phyloP scores from a whole-genome alignment of 306 rosid species.

The Pterocarpus santalinus region DNA sequence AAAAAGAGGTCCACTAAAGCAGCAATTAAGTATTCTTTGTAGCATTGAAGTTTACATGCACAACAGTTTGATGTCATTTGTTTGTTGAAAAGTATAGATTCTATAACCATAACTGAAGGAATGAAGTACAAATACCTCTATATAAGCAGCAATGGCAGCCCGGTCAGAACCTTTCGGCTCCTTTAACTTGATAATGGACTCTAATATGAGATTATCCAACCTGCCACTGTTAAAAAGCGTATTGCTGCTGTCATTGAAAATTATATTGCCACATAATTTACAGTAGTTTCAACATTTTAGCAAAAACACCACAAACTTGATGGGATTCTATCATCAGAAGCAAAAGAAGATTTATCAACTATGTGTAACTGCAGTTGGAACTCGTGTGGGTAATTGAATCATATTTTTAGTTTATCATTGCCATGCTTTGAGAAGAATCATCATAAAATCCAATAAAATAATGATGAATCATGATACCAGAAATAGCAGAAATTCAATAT shows the following conservation, averaged over 20 bases:
- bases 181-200: constrained; percentile 80
- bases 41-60: constrained; percentile 30
- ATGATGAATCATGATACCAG: constrained; percentile 15
- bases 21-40: constrained; percentile 30
- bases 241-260: constrained; percentile 37
- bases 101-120: constrained; percentile 20
- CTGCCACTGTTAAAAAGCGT: constrained; percentile 59
- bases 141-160: constrained; percentile 78
- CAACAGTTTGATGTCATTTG: constrained; percentile 42
- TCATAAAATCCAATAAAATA: constrained; percentile 31
- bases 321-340: constrained; percentile 13
- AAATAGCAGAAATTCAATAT: not conserved
- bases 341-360: constrained; percentile 21
- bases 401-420: constrained; percentile 24
- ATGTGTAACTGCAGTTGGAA: constrained; percentile 16
- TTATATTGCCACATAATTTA: constrained; percentile 27
- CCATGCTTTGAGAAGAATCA: constrained; percentile 34
- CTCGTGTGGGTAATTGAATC: constrained; percentile 1
- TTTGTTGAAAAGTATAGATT: constrained; percentile 15
- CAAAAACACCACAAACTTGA: constrained; percentile 36
- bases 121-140: constrained; percentile 72
- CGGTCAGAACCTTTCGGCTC: constrained; percentile 91
- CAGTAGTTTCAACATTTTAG: constrained; percentile 26
- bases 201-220: constrained; percentile 84
- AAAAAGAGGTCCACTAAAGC: constrained; percentile 29